Base-by-base conservation (phyloP, 1,139 yeast genomes). In the Hansenula sp. region DNA sequence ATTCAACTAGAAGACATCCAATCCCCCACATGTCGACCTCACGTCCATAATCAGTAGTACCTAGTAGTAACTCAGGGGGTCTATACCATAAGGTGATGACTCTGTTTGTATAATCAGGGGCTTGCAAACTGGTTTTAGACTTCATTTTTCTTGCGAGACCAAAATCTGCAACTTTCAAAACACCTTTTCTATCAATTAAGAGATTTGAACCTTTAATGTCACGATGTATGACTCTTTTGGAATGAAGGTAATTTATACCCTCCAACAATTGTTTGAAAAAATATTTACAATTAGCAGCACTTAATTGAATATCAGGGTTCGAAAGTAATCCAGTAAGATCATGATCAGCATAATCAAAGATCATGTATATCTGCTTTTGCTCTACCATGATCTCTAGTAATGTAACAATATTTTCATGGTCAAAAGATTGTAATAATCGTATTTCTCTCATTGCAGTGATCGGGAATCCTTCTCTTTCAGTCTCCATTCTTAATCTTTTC, bases 21-120 rank as follows among this genome's bases (percentile, higher is more conserved):
- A 90, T 84, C 0, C 99, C 97, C 99, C 99, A 93, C 51, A 90
- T 83, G 63, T 93, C 99, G 12, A 93, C 94, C 55, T 88, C 96
- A 37, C 91, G 70, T 0, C 94, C 94, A 65, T 93, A 93, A 48
- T 82, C 83, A 0, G 98, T 91, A 0, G 96, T 82, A 2, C 99
- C 99, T 44, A 93, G 65, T 36, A 93, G 68, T 36, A 93, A 74
- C 64, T 93, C 99, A 0, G 99, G 99, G 1, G 99, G 99, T 48
- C 99, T 75, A 63, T 93, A 93, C 99, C 99, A 93, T 36, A 93
- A 71, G 0, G 99, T 93, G 38, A 93, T 93, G 36, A 93, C 99
- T 45, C 99, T 71, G 61, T 93, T 93, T 1, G 99, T 91, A 64
- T 91, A 93, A 56, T 86, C 87, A 2, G 85, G 84, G 27, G 76